phyloP scores from a whole-genome alignment of 2,329 filamentous ascomycete species.

The Clarireedia homoeocarpa region DNA sequence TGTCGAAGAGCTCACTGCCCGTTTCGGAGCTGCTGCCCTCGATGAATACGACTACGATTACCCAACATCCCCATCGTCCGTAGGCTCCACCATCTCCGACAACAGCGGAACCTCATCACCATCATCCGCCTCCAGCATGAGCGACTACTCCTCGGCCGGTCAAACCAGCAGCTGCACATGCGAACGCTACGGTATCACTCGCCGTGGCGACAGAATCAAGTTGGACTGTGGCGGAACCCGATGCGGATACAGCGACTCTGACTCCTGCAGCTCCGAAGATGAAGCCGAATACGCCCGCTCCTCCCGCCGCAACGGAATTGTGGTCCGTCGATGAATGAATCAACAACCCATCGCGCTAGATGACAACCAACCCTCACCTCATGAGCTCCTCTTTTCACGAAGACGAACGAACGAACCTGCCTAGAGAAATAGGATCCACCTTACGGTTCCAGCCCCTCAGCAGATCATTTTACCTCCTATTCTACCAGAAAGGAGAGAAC shows the following conservation, averaged over 20 bases:
- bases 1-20: constrained; percentile 71
- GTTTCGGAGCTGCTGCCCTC: constrained; percentile 57
- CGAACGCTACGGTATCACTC: constrained; percentile 94
- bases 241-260: constrained; percentile 70
- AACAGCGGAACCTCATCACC: constrained; percentile 61
- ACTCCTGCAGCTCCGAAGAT: constrained; percentile 59
- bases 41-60: constrained; percentile 47
- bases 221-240: constrained; percentile 87
- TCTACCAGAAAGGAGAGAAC: constrained; percentile 7
- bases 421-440: too few species aligned
- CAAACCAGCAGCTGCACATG: constrained; percentile 71
- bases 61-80: constrained; percentile 50
- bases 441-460: too few species aligned
- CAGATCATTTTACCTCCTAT: too few species aligned
- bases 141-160: constrained; percentile 71
- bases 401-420: too few species aligned
- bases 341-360: neutral
- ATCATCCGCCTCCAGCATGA: constrained; percentile 61
- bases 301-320: constrained; percentile 56
- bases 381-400: neutral
- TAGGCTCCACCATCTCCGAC: constrained; percentile 64
- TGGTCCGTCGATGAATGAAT: constrained; percentile 37
- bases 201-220: constrained; percentile 86
- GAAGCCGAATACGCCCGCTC: constrained; percentile 50
- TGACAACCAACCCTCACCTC: constrained; percentile 4